Conservation (phyloP, 2,329 filamentous ascomycete species). For the Allantophomopsis cytisporea region DNA sequence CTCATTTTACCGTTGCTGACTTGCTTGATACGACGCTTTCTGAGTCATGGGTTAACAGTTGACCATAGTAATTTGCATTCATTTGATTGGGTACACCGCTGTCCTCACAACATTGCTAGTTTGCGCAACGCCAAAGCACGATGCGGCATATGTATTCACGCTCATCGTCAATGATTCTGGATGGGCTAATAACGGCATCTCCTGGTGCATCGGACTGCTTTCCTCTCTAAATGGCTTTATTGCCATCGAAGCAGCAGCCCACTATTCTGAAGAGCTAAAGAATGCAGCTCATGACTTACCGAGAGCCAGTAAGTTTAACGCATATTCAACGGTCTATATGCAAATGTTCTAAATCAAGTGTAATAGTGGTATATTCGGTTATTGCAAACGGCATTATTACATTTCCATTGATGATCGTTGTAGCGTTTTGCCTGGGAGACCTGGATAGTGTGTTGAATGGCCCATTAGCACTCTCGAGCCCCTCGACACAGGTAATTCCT, state of each 20-base stretch:
- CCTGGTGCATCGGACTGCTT: conserved; percentile 30
- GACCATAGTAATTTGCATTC: no score
- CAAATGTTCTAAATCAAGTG: no score
- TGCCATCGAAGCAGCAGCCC: conserved; percentile 23
- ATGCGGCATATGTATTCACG: conserved; percentile 23
- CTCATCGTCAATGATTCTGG: conserved; percentile 26
- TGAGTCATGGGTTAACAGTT: no score
- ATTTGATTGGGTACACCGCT: no score
- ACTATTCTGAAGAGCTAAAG: conserved; percentile 28
- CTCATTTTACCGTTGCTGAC: no score
- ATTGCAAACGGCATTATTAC: conserved; percentile 34
- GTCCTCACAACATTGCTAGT: no score
- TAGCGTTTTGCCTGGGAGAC: conserved; percentile 37
- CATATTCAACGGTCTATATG: no score
- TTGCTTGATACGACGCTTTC: no score
- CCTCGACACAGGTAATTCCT: no score
- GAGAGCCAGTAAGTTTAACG: conserved; percentile 30
- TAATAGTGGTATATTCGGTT: no score
- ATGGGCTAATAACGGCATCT: conserved; percentile 27
- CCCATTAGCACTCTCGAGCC: no score
- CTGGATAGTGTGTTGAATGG: conserved; percentile 29
- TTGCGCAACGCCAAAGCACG: no score
- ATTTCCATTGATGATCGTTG: conserved; percentile 37
- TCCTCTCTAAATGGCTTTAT: conserved; percentile 23
- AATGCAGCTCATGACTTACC: conserved; percentile 34